Conservation (phyloP, 1,139 yeast species). For the Blastobotrys indianensis region DNA sequence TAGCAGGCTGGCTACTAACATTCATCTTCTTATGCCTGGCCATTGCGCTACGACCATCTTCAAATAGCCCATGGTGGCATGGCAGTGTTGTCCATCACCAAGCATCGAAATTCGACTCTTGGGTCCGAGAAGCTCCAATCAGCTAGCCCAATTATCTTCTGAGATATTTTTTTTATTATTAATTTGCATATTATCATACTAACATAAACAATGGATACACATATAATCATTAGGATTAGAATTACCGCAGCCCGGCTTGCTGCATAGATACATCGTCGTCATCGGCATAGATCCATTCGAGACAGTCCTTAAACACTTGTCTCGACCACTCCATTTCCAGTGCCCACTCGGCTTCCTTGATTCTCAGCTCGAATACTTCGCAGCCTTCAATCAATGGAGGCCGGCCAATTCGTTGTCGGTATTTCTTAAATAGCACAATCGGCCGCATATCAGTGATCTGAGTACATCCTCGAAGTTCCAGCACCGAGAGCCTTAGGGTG, state of each 20-base stretch:
- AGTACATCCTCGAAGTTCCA: slow-evolving; percentile 65
- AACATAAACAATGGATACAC: background rate
- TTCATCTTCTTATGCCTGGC: no score
- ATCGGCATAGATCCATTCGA: slow-evolving; percentile 32
- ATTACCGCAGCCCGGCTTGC: slow-evolving; percentile 2
- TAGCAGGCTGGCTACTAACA: no score
- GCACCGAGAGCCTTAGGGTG: slow-evolving; percentile 59
- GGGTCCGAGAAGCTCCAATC: slow-evolving; percentile 6
- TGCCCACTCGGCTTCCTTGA: slow-evolving; percentile 56
- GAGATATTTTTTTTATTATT: no score
- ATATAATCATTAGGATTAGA: background rate
- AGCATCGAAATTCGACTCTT: slow-evolving; percentile 2
- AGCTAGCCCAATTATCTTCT: background rate
- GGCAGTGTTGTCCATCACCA: slow-evolving; percentile 1
- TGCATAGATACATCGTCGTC: slow-evolving; percentile 24
- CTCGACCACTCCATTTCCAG: slow-evolving; percentile 51
- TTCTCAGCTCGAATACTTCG: slow-evolving; percentile 54
- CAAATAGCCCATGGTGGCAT: slow-evolving; percentile 7
- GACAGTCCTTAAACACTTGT: slow-evolving; percentile 30
- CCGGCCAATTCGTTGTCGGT: slow-evolving; percentile 48
- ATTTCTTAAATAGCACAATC: slow-evolving; percentile 60
- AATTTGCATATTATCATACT: no score
- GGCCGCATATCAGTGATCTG: slow-evolving; percentile 57
- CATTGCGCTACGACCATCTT: background rate
- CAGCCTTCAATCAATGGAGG: slow-evolving; percentile 71